A percentile compares a stretch with the other conserved stretches of the same genome.
These are phyloP conservation scores for Aspergillus japonicus DNA, from an alignment of 2,329 filamentous ascomycete species.

Conservation along the genomic window DNA sequence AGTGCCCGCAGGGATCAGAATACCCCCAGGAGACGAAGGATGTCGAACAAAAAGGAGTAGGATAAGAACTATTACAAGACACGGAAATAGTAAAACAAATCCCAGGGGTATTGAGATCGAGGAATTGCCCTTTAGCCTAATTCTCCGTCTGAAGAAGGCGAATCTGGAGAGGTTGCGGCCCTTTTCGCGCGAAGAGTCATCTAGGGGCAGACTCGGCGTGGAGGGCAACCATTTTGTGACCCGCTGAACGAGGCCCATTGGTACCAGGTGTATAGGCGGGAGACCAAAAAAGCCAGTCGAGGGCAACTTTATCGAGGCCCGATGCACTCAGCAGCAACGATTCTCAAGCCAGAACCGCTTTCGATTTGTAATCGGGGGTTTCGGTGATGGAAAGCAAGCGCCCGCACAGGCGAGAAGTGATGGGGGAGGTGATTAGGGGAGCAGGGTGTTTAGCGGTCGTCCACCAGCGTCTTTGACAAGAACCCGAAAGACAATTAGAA, in stretches of 20 bases:
- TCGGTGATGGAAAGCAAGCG: slow-evolving; percentile 6
- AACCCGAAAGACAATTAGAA: slow-evolving; percentile 5
- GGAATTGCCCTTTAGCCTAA: slow-evolving; percentile 88
- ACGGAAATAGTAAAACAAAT: slow-evolving; percentile 87
- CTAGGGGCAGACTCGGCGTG: slow-evolving; percentile 46
- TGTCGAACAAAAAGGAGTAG: slow-evolving; percentile 85
- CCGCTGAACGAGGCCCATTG: slow-evolving; percentile 56
- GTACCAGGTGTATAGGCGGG: slow-evolving; percentile 31
- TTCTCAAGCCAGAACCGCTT: slow-evolving; percentile 7
- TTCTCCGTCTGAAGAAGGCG: slow-evolving; percentile 79
- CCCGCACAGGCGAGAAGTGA: slow-evolving; percentile 18
- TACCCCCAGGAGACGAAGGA: slow-evolving; percentile 75
- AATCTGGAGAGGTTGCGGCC: slow-evolving; percentile 52
- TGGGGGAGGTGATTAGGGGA: slow-evolving; percentile 13
- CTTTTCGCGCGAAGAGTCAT: slow-evolving; percentile 48
- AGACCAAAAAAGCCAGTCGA: slow-evolving; percentile 12
- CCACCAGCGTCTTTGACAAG: slow-evolving; percentile 4
- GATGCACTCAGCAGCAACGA: slow-evolving; percentile 9
- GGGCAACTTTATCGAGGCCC: slow-evolving; percentile 12
- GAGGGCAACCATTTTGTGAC: slow-evolving; percentile 53
- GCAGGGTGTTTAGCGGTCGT: slow-evolving; percentile 4
- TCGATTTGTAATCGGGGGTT: not conserved
- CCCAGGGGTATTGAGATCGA: slow-evolving; percentile 89
- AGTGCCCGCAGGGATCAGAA: slow-evolving; percentile 82
- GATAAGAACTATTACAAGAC: slow-evolving; percentile 87